Conservation (phyloP, 768 basidiomycete species). For the Panaeolus cyanescens region DNA sequence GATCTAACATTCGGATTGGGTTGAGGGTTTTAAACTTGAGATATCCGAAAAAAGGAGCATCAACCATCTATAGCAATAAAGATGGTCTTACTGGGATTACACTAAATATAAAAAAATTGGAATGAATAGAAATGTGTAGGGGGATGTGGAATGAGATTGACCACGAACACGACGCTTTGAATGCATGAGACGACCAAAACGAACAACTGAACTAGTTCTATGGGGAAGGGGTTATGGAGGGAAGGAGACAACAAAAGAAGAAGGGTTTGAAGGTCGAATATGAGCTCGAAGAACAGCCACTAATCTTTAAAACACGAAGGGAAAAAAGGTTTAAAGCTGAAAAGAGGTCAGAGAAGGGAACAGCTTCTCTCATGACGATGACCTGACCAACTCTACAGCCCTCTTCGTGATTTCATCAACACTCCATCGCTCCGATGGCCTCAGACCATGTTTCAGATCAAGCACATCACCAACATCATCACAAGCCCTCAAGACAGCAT, state of each 20-base stretch:
- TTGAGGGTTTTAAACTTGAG: neutral
- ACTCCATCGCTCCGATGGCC: constrained; percentile 66
- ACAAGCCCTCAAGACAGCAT: constrained; percentile 79
- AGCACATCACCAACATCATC: constrained; percentile 91
- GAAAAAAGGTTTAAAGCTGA: neutral
- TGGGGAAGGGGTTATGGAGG: neutral
- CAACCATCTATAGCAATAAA: neutral
- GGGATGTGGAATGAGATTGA: neutral
- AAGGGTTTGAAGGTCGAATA: neutral
- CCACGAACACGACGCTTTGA: neutral
- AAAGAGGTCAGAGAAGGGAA: neutral
- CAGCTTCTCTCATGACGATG: neutral
- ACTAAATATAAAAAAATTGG: neutral
- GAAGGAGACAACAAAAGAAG: neutral
- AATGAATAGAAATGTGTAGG: neutral
- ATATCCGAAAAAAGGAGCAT: neutral
- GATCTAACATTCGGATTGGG: neutral
- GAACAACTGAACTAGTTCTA: neutral
- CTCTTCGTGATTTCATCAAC: constrained; percentile 70
- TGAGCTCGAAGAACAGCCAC: neutral
- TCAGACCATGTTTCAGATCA: constrained; percentile 81
- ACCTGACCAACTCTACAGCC: constrained; percentile 68
- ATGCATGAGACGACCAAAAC: neutral
- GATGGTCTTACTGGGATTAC: neutral
- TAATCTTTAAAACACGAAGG: neutral